Conservation (phyloP, 140 eudicot species). For the Stevia rebaudiana region DNA sequence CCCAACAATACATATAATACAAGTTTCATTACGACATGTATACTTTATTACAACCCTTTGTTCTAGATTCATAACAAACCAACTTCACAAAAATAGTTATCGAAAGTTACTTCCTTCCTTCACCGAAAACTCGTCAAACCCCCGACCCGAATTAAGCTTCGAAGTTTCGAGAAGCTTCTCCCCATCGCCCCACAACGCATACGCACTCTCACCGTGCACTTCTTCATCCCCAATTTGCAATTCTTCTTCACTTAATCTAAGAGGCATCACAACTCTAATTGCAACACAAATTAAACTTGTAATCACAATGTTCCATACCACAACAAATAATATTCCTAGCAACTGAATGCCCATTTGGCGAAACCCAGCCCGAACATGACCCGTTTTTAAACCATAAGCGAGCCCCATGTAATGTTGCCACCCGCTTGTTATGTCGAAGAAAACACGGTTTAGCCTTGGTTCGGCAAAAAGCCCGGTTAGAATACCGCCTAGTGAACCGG, state of each 20-base stretch:
- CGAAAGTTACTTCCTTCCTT: conserved; percentile 22
- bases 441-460: conserved; percentile 48
- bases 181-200: conserved; percentile 87
- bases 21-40: background rate
- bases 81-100: background rate
- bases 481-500: conserved; percentile 65
- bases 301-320: conserved; percentile 42
- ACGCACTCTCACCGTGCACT: conserved; percentile 79
- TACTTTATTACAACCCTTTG: background rate
- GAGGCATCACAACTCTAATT: conserved; percentile 51
- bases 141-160: conserved; percentile 35
- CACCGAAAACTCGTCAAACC: conserved; percentile 35
- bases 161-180: conserved; percentile 53
- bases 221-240: conserved; percentile 56
- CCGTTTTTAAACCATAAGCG: conserved; percentile 43
- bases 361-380: conserved; percentile 36
- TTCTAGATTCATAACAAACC: background rate
- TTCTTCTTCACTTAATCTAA: conserved; percentile 51
- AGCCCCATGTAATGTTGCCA: conserved; percentile 56
- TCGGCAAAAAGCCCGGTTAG: conserved; percentile 67
- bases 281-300: conserved; percentile 61
- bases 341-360: conserved; percentile 58
- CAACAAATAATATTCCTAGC: conserved; percentile 48
- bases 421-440: conserved; percentile 29
- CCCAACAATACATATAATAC: background rate